Evolutionary conservation across 78 protist species (phyloP).

Genomic region (slime mould (Dictyostelium discoideum)): dicty_2.7 NC_007091.3:1845001-1845500

Average conservation of each 20-base stretch:
- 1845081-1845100: too few relatives aligned
- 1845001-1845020: too few relatives aligned
- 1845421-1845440: slow-evolving; percentile 90
- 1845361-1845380: slow-evolving; percentile 95
- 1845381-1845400: slow-evolving; percentile 90
- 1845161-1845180: too few relatives aligned
- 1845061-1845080: too few relatives aligned
- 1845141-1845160: too few relatives aligned
- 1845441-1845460: slow-evolving; percentile 93
- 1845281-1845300: slow-evolving; percentile 97
- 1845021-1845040: too few relatives aligned
- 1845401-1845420: slow-evolving; percentile 91
- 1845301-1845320: slow-evolving; percentile 95
- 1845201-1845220: slow-evolving; percentile 95
- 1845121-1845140: too few relatives aligned
- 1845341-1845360: slow-evolving; percentile 96
- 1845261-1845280: slow-evolving; percentile 99
- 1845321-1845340: slow-evolving; percentile 98
- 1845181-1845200: slow-evolving; percentile 95
- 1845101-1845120: too few relatives aligned
- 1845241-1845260: slow-evolving; percentile 98
- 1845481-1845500: slow-evolving; percentile 91
- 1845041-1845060: too few relatives aligned
- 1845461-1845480: slow-evolving; percentile 99
- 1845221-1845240: slow-evolving; percentile 97